Evolutionary conservation across 1,284 basidiomycete genomes (phyloP).

Genomic region (Ceratobasidium sp.): DNA sequence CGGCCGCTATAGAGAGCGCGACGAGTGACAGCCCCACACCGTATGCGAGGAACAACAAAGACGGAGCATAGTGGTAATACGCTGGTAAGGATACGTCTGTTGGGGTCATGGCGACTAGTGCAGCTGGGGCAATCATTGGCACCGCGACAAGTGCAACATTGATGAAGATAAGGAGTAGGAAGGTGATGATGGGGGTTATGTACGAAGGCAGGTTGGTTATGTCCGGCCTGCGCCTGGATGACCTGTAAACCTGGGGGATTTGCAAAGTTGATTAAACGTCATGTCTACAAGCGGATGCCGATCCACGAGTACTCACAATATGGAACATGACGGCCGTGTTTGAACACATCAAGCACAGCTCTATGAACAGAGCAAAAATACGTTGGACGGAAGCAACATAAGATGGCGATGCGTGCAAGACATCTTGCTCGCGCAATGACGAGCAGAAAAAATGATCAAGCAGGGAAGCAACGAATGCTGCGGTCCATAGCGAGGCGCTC

Average conservation of each 20-base stretch:
- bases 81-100: not conserved
- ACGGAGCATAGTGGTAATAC: constrained; percentile 29
- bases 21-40: constrained; percentile 24
- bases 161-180: constrained; percentile 26
- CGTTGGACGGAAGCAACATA: constrained; percentile 27
- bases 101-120: constrained; percentile 14
- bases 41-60: constrained; percentile 8
- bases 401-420: constrained; percentile 1
- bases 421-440: constrained; percentile 4
- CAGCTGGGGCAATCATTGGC: constrained; percentile 12
- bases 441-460: constrained; percentile 35
- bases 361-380: constrained; percentile 23
- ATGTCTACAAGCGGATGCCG: not conserved
- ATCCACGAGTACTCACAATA: constrained; percentile 12
- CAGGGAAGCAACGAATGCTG: constrained; percentile 10
- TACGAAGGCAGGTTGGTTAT: constrained; percentile 11
- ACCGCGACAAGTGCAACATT: constrained; percentile 18
- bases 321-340: constrained; percentile 35
- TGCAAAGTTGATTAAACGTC: not conserved
- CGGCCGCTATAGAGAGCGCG: constrained; percentile 14
- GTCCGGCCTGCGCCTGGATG: constrained; percentile 3
- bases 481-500: constrained; percentile 33
- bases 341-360: constrained; percentile 30
- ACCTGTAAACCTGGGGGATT: not conserved
- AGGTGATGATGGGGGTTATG: constrained; percentile 21